phyloP scores from a whole-genome alignment of 2,329 filamentous ascomycete species.

The Aspergillus transmontanensis region DNA sequence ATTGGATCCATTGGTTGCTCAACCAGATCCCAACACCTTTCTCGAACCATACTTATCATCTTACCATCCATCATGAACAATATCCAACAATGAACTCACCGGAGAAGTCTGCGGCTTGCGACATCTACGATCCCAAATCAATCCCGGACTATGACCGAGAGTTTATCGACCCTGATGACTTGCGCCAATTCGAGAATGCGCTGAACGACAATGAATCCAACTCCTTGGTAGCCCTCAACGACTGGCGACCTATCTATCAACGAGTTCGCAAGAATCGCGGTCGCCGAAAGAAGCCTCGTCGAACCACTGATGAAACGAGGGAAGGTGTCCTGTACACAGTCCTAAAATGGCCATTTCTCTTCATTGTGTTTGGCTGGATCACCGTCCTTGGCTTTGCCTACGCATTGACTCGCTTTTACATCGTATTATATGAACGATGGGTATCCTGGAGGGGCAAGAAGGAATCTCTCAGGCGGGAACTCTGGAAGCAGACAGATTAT shows the following conservation, averaged over 20 bases:
- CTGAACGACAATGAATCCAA: constrained; percentile 78
- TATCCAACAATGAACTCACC: constrained; percentile 30
- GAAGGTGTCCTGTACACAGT: constrained; percentile 90
- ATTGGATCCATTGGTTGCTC: constrained; percentile 4
- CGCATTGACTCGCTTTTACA: constrained; percentile 80
- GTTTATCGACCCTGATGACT: constrained; percentile 72
- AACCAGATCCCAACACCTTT: constrained; percentile 4
- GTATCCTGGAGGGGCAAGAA: constrained; percentile 84
- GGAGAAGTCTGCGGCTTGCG: constrained; percentile 32
- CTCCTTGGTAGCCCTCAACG: constrained; percentile 84
- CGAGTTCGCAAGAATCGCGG: constrained; percentile 57
- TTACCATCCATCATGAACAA: constrained; percentile 26
- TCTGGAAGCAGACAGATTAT: constrained; percentile 75
- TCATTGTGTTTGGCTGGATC: constrained; percentile 81
- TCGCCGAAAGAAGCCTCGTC: constrained; percentile 48
- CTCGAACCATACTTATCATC: neutral
- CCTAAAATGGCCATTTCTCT: constrained; percentile 87
- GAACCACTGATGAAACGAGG: constrained; percentile 85
- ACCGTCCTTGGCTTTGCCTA: constrained; percentile 72
- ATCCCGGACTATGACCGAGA: constrained; percentile 81
- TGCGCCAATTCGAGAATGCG: constrained; percentile 77
- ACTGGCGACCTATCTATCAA: constrained; percentile 89
- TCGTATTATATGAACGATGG: constrained; percentile 88
- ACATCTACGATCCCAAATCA: constrained; percentile 67
- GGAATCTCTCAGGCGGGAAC: constrained; percentile 68